A percentile compares a stretch with the other conserved stretches of the same genome.
Conservation (phyloP, 495 filamentous ascomycete genomes). For the Saxophila tyrrhenica region DNA sequence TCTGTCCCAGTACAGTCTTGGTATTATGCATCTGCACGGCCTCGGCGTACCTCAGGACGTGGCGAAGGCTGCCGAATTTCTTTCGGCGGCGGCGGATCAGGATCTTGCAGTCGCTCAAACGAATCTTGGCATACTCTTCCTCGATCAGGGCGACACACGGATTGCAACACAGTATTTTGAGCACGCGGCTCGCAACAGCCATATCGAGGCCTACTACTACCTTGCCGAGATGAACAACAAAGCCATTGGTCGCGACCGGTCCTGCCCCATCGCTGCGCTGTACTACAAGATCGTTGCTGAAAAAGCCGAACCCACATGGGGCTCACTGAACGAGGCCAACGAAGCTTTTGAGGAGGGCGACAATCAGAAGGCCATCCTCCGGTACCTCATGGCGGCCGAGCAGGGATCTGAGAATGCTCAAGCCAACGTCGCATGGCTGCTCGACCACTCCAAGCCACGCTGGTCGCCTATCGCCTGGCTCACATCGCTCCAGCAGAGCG, state of each 20-base stretch:
- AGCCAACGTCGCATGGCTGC: slow-evolving; percentile 84
- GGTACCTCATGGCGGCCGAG: slow-evolving; percentile 86
- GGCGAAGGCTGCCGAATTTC: slow-evolving; percentile 61
- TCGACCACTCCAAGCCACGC: slow-evolving; percentile 64
- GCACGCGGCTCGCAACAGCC: slow-evolving; percentile 74
- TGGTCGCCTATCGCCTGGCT: slow-evolving; percentile 36
- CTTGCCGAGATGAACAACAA: slow-evolving; percentile 80
- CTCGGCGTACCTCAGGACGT: slow-evolving; percentile 67
- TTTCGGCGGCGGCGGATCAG: slow-evolving; percentile 73
- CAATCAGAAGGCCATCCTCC: slow-evolving; percentile 69
- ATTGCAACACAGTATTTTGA: slow-evolving; percentile 83
- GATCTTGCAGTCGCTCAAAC: slow-evolving; percentile 77
- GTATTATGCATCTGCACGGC: slow-evolving; percentile 78
- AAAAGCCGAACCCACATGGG: slow-evolving; percentile 72
- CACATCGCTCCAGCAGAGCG: slow-evolving; percentile 19
- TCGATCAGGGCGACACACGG: slow-evolving; percentile 74
- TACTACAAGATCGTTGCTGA: slow-evolving; percentile 96
- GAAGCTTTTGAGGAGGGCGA: slow-evolving; percentile 74
- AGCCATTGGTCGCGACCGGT: slow-evolving; percentile 67
- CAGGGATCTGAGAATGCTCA: slow-evolving; percentile 91
- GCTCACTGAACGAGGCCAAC: slow-evolving; percentile 78
- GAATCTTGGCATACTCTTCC: slow-evolving; percentile 69
- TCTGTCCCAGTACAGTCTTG: slow-evolving; percentile 75
- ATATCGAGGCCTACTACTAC: slow-evolving; percentile 91
- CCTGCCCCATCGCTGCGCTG: slow-evolving; percentile 66